These are phyloP conservation scores for Hypoxylon fragiforme DNA, from an alignment of 495 filamentous ascomycete species.

Conservation along the genomic window DNA sequence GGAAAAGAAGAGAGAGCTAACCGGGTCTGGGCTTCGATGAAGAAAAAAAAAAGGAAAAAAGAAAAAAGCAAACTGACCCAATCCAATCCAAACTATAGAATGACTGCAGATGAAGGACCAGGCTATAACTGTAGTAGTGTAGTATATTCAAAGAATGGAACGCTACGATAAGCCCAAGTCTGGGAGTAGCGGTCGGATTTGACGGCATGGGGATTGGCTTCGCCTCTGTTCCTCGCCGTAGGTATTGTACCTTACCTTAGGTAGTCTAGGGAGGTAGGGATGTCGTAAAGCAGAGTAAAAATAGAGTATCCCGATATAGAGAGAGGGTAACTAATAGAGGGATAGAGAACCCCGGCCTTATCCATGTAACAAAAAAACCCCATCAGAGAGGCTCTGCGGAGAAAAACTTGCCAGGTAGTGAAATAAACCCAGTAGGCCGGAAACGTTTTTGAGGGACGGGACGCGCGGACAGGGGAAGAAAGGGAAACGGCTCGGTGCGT, in stretches of 20 bases:
- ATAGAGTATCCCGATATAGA: background rate
- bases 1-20: slow-evolving; percentile 27
- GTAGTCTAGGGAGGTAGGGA: no score
- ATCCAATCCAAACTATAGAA: slow-evolving; percentile 33
- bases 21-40: slow-evolving; percentile 31
- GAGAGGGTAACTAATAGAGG: no score
- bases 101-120: slow-evolving; percentile 29
- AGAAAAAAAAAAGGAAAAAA: no score
- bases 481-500: slow-evolving; percentile 23
- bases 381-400: slow-evolving; percentile 20
- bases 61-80: no score
- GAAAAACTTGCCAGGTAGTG: background rate
- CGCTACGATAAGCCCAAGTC: slow-evolving; percentile 17
- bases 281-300: background rate
- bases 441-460: slow-evolving; percentile 24
- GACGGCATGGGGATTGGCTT: background rate
- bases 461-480: slow-evolving; percentile 26
- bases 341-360: no score
- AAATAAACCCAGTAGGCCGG: slow-evolving; percentile 17
- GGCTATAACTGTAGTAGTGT: slow-evolving; percentile 10
- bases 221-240: no score
- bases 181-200: slow-evolving; percentile 25
- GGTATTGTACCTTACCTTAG: no score
- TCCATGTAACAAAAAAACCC: background rate
- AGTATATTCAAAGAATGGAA: slow-evolving; percentile 25